phyloP scores from a whole-genome alignment of 169 alveolate genomes.

The Theileria parva region DNA sequence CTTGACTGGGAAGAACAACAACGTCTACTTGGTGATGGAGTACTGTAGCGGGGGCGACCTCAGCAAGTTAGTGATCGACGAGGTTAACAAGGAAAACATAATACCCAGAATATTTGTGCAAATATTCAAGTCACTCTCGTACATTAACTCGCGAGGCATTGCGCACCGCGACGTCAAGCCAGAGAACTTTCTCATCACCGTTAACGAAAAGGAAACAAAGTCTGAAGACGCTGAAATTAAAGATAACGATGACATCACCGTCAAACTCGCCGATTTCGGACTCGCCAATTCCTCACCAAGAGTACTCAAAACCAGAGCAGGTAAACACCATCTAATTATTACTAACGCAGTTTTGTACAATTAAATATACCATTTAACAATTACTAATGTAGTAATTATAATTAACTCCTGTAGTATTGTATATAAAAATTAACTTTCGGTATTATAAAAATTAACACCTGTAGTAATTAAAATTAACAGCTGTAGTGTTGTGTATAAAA shows the following conservation, averaged over 20 bases:
- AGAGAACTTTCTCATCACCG: conserved; percentile 81
- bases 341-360: too few species aligned
- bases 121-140: conserved; percentile 77
- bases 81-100: conserved; percentile 56
- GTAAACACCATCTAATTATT: neutral
- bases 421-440: too few species aligned
- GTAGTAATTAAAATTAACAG: too few species aligned
- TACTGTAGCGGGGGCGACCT: conserved; percentile 92
- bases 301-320: conserved; percentile 60
- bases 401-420: too few species aligned
- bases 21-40: conserved; percentile 84
- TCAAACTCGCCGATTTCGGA: conserved; percentile 75
- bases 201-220: conserved; percentile 5
- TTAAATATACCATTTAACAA: too few species aligned
- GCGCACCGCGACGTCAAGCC: conserved; percentile 89
- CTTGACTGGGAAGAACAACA: conserved; percentile 40
- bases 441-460: too few species aligned
- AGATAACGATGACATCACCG: conserved; percentile 67
- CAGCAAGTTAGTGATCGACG: conserved; percentile 55
- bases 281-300: conserved; percentile 69
- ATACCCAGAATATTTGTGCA: conserved; percentile 75
- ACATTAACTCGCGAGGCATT: conserved; percentile 76
- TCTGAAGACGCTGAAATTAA: conserved; percentile 75
- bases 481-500: too few species aligned
- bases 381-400: too few species aligned